Evolutionary conservation across 75 land plant genomes (phyloP), one percentile per base, ranked within the genome.

Genomic region (Pinus albicaulis): DNA sequence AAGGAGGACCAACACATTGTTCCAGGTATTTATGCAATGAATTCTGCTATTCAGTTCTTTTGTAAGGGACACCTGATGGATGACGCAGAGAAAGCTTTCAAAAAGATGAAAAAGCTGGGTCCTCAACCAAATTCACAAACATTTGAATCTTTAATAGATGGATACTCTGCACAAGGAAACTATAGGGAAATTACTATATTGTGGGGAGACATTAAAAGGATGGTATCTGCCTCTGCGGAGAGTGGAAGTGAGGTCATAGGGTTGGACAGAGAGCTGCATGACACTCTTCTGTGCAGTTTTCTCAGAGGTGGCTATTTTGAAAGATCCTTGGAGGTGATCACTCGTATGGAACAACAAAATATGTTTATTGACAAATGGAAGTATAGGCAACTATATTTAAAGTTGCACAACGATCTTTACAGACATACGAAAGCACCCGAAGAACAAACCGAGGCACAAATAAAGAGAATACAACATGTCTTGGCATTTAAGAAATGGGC

Each of bases 161-260:
- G 89, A 11, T 91, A 81, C 77, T 82, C 91, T 44, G 86, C 86
- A n/a, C 41, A 84, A 74, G 70, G 72, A 20, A 84, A 82, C 86
- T 82, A 84, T 61, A 80, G 87, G 25, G 80, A 88, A 57, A 82
- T 91, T 65, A 84, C 91, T 0, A 73, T 86, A 28, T 66, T 91
- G 57, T 91, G 91, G 91, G 93, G 89, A 14, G 91, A 91, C 38
- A 86, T 89, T 23, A 88, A 77, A 71, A 86, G 88, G 70, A 82
- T 75, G 52, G 75, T 80, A 63, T 52, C 22, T 53, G 81, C 80
- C 59, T 28, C 63, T 77, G 76, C 74, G 11, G 59, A 26, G 68
- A 69, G 75, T 57, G 22, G 22, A 20, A 55, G 59, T 1, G 61
- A 77, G 74, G 57, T 19, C 34, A 24, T 72, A 12, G 53, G 17